Evolutionary conservation across 768 basidiomycete genomes (phyloP), one percentile per base, ranked within the genome.

Genomic region (Panellus pusillus): DNA sequence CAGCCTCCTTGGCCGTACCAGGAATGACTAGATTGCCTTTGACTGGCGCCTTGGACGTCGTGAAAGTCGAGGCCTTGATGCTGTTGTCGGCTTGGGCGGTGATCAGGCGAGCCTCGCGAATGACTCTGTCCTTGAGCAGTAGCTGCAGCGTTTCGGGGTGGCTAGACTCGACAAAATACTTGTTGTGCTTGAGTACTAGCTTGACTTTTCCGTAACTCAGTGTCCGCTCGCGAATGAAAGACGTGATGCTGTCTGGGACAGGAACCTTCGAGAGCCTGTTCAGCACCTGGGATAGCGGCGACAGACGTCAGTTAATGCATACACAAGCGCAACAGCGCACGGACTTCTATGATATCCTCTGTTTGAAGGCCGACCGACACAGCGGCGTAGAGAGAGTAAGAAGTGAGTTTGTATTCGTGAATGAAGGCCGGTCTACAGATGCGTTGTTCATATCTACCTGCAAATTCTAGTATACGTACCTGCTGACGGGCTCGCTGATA

Each of bases 401-500:
- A 89, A 52, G 96, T 98, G 67, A 99, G 84, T 74, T 96, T 93
- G 80, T 98, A 99, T 77, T 98, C 97, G 74, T 99, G 96, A 58
- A 98, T 95, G 73, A 96, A 93, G 44, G 93, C 87, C 47, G 97
- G 97, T 78, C 96, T 96, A 66, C 32, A 59, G 60, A 61, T 57
- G 49, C 63, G 62, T 49, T 50, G 57, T 61, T 40, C 55, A 57
- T 68, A 71, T 55, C 66, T 72, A 75, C 72, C 24, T 55, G 52
- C 39, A 48, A 52, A 28, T 47, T 36, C 35, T 15, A 54, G 47
- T 42, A 50, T 64, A 77, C 91, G 71, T 72, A 96, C 94, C 94
- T 87, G 79, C 94, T 98, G 65, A 98, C 94, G 62, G 97, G 97
- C 72, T 99, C 97, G 64, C 93, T 92, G 45, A 99, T 98, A 36